phyloP scores from a whole-genome alignment of 1,284 basidiomycete species.

The Tilletia walkeri region DNA sequence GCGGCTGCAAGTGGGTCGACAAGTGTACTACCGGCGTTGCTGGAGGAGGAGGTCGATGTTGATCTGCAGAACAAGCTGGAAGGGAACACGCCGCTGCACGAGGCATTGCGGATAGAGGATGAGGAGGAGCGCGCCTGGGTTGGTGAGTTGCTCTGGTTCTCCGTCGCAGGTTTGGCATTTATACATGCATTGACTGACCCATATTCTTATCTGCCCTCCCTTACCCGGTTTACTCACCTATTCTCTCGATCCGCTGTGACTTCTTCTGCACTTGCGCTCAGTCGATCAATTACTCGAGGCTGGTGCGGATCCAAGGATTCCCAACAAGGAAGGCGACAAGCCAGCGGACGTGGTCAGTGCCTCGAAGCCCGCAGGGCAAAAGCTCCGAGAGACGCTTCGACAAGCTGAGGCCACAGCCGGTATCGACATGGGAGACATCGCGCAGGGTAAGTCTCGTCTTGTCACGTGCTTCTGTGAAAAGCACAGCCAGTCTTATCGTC shows the following conservation, averaged over 20 bases:
- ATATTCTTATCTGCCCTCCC: background rate
- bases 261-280: conserved; percentile 13
- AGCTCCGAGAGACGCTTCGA: conserved; percentile 16
- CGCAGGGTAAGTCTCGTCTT: background rate
- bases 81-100: conserved; percentile 76
- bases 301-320: conserved; percentile 43
- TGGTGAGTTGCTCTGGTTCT: conserved; percentile 48
- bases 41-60: conserved; percentile 68
- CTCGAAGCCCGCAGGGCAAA: background rate
- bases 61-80: conserved; percentile 74
- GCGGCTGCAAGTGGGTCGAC: conserved; percentile 39
- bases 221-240: background rate
- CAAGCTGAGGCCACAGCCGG: conserved; percentile 10
- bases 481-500: background rate
- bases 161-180: background rate
- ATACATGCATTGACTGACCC: too few relatives aligned
- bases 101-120: conserved; percentile 69
- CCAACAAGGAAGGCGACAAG: conserved; percentile 44
- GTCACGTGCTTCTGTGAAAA: background rate
- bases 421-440: conserved; percentile 14
- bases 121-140: conserved; percentile 63
- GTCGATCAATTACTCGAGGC: conserved; percentile 49
- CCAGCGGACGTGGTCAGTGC: conserved; percentile 37
- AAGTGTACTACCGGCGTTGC: conserved; percentile 43
- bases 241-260: too few relatives aligned